Evolutionary conservation across 257 asterid species (phyloP), one percentile per base, ranked within the genome.

Genomic region (Ajuga chamaepitys): DNA sequence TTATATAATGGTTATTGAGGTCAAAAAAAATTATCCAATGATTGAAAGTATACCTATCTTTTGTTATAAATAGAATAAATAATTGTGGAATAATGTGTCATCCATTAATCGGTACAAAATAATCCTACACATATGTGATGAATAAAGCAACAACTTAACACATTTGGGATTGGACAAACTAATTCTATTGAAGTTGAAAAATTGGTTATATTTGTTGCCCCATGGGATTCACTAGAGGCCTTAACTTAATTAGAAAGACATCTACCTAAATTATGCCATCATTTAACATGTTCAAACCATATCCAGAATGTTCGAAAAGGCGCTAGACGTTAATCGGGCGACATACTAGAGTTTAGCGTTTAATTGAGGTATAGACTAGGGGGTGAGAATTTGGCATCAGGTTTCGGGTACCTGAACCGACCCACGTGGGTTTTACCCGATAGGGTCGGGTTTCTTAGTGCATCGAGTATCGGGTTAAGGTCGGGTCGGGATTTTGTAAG

Each of bases 151-250:
- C 70, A 68, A 74, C 74, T 66, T 66, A 53, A 40, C 40, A 28
- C 51, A 62, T 42, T 48, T 37, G 50, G 76, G 77, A 70, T 75
- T 78, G 84, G 86, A 25, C 66, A 68, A 54, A 47, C 62, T 54
- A 10, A 37, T n/a, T 66, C 37, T 69, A 42, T 60, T 37, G 16
- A 46, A 44, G 24, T 58, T 65, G 66, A 57, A 68, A 68, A 64
- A 62, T 11, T 48, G 14, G 26, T 64, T 16, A 64, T 60, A 25
- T 54, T 30, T 4, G 34, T 30, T 74, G 74, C 70, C 83, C 76
- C 63, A 48, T 80, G 75, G 83, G 41, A 71, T 67, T 79, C 82
- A 64, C 74, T 11, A 74, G 60, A 70, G 71, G 76, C 62, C 78
- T 70, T 46, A 67, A 28, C 16, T 4, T 60, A 57, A 63, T 32